Conservation (phyloP, 352 stramenopile genomes). For the Peronospora belbahrii region DNA sequence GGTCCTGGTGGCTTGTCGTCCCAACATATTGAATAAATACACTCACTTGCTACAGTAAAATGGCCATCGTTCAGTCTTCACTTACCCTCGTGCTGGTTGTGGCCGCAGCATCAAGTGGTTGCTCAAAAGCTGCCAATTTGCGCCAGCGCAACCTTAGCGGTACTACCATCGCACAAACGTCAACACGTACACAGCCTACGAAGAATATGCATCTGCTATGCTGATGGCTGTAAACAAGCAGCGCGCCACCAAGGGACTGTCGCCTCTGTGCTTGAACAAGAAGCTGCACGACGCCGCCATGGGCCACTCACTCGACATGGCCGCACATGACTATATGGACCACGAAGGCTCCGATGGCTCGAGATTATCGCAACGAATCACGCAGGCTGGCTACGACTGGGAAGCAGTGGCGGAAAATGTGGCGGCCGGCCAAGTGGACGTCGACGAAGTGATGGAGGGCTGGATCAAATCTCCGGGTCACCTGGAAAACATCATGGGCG, state of each 20-base stretch:
- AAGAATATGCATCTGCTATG: constrained; percentile 18
- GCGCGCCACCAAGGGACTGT: constrained; percentile 27
- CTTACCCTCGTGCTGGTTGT: constrained; percentile 17
- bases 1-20: too few species aligned
- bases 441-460: constrained; percentile 35
- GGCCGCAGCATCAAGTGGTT: constrained; percentile 9
- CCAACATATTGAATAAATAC: too few species aligned
- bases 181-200: constrained; percentile 13
- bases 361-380: constrained; percentile 31
- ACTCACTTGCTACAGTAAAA: too few species aligned
- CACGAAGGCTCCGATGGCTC: constrained; percentile 42
- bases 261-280: constrained; percentile 33
- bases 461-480: constrained; percentile 52
- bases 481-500: constrained; percentile 37
- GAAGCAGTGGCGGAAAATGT: constrained; percentile 50
- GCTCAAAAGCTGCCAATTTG: constrained; percentile 3
- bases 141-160: constrained; percentile 9
- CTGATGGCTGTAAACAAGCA: constrained; percentile 45
- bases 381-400: constrained; percentile 32
- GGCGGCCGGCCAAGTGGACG: constrained; percentile 31
- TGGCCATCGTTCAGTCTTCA: constrained; percentile 15
- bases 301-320: constrained; percentile 38
- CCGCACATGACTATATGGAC: constrained; percentile 38
- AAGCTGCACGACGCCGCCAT: constrained; percentile 25
- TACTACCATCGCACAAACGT: constrained; percentile 10